phyloP scores from a whole-genome alignment of 2,329 filamentous ascomycete genomes.

The Kalmusia sp. region DNA sequence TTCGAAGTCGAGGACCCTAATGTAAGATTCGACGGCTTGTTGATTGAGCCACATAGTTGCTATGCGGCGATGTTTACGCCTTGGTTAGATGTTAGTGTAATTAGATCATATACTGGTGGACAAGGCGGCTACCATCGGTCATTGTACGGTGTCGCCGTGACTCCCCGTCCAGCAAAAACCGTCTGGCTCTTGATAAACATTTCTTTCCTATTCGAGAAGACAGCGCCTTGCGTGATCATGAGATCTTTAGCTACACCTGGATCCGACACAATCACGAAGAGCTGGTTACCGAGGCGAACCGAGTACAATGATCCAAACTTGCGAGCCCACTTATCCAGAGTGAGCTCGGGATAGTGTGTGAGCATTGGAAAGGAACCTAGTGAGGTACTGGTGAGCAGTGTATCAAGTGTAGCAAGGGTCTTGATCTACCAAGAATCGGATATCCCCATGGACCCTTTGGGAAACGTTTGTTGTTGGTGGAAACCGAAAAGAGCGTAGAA shows the following conservation, averaged over 20 bases:
- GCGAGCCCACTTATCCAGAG: conserved; percentile 18
- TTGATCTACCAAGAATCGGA: conserved; percentile 10
- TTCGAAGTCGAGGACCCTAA: conserved; percentile 20
- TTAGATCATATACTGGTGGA: not conserved
- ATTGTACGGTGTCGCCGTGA: conserved; percentile 14
- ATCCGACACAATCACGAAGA: conserved; percentile 19
- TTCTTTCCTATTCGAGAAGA: conserved; percentile 18
- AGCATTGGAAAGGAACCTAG: conserved; percentile 17
- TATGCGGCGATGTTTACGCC: conserved; percentile 22
- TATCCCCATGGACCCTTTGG: conserved; percentile 10
- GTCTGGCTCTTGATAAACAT: conserved; percentile 21
- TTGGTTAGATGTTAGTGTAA: not conserved
- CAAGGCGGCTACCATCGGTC: conserved; percentile 10
- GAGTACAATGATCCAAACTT: conserved; percentile 16
- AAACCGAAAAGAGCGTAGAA: not conserved
- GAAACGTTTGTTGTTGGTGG: not conserved
- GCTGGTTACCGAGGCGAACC: conserved; percentile 15
- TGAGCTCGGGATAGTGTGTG: conserved; percentile 16
- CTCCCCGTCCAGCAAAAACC: conserved; percentile 13
- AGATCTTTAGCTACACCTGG: conserved; percentile 18
- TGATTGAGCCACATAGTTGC: conserved; percentile 21
- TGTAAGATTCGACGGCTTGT: conserved; percentile 21
- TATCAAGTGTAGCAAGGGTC: not conserved
- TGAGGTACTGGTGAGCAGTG: not conserved
- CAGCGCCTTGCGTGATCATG: conserved; percentile 14